phyloP scores from a whole-genome alignment of 768 basidiomycete species.

The Favolaschia claudopus region DNA sequence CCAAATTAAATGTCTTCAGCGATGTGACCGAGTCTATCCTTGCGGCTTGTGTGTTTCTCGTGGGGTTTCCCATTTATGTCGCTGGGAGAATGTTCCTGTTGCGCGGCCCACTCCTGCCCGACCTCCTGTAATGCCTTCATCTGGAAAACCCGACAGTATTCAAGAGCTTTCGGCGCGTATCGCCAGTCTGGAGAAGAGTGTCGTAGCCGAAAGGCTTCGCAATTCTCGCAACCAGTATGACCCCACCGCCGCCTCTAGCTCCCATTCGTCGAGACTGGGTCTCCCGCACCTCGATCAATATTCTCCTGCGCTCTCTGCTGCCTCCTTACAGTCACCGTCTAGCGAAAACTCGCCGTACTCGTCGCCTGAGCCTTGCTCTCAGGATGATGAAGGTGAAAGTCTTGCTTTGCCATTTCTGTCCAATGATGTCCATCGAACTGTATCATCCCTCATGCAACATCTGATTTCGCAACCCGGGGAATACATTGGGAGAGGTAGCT shows the following conservation, averaged over 20 bases:
- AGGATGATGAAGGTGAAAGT: conserved; percentile 24
- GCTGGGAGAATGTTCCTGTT: conserved; percentile 53
- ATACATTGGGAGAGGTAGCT: conserved; percentile 55
- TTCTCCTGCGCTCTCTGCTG: conserved; percentile 24
- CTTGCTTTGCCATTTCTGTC: conserved; percentile 33
- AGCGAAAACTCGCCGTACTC: conserved; percentile 25
- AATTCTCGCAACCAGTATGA: conserved; percentile 16
- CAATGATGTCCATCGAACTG: conserved; percentile 47
- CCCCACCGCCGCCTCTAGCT: conserved; percentile 30
- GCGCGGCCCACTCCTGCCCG: conserved; percentile 51
- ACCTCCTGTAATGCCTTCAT: conserved; percentile 38
- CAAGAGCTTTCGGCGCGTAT: conserved; percentile 38
- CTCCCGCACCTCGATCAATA: conserved; percentile 21
- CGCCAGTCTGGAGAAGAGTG: conserved; percentile 36
- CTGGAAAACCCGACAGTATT: conserved; percentile 10
- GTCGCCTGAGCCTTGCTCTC: conserved; percentile 26
- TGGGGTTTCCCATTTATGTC: conserved; percentile 52
- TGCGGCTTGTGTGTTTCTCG: conserved; percentile 49
- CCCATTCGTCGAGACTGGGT: conserved; percentile 24
- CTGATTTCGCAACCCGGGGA: conserved; percentile 57
- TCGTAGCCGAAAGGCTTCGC: conserved; percentile 25
- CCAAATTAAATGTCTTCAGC: conserved; percentile 39
- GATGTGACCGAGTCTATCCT: conserved; percentile 57
- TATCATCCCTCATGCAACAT: conserved; percentile 50
- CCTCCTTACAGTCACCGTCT: conserved; percentile 27